Conservation (phyloP, 2,329 filamentous ascomycete species). For the Penicillium sp. region DNA sequence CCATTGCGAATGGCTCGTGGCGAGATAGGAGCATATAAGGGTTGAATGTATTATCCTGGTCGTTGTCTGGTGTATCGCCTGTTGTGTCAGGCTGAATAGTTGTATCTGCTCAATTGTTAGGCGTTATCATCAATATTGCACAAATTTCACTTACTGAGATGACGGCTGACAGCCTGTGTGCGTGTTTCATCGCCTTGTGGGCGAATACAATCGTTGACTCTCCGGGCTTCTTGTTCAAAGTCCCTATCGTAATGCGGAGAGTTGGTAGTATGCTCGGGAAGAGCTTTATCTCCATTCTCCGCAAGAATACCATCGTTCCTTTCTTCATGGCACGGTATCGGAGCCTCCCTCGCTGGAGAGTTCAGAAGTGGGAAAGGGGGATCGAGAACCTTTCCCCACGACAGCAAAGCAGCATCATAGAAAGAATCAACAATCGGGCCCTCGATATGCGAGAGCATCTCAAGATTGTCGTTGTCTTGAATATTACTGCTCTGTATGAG, state of each 20-base stretch:
- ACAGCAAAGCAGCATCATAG: slow-evolving; percentile 71
- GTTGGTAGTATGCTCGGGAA: slow-evolving; percentile 59
- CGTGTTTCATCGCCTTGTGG: slow-evolving; percentile 53
- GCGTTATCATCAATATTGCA: neutral
- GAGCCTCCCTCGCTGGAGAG: slow-evolving; percentile 47
- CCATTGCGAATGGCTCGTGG: slow-evolving; percentile 65
- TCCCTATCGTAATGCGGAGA: slow-evolving; percentile 65
- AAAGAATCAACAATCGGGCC: slow-evolving; percentile 73
- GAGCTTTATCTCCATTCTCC: slow-evolving; percentile 20
- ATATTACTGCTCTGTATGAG: slow-evolving; percentile 78
- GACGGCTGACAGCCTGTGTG: slow-evolving; percentile 61
- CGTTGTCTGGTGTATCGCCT: slow-evolving; percentile 56
- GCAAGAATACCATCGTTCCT: slow-evolving; percentile 8
- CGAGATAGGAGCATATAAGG: slow-evolving; percentile 61
- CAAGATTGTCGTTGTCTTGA: slow-evolving; percentile 71
- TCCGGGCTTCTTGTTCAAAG: slow-evolving; percentile 60
- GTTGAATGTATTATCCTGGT: slow-evolving; percentile 59
- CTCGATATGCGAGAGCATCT: slow-evolving; percentile 77
- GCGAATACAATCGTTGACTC: slow-evolving; percentile 60
- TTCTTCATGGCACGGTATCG: slow-evolving; percentile 25
- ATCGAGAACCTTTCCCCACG: slow-evolving; percentile 65
- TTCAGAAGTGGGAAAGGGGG: slow-evolving; percentile 59
- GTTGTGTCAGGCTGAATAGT: slow-evolving; percentile 54
- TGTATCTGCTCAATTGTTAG: slow-evolving; percentile 44
- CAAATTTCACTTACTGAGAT: slow-evolving; percentile 53